phyloP scores from a whole-genome alignment of 495 filamentous ascomycete genomes.

The Penicillium ucsense region DNA sequence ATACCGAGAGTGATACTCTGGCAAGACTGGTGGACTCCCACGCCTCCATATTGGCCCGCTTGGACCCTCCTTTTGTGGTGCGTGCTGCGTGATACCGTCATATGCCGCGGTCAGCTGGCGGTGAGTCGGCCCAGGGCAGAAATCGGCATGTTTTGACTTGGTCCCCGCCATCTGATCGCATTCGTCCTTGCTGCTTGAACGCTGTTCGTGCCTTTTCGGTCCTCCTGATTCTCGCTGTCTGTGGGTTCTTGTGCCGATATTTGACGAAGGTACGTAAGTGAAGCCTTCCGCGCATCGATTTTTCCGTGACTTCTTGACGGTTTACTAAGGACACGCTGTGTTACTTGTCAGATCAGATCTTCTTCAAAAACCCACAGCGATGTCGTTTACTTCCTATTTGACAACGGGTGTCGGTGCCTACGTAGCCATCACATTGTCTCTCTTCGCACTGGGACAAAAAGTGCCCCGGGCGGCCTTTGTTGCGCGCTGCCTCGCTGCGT shows the following conservation, averaged over 20 bases:
- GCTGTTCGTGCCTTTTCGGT: background rate
- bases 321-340: no score
- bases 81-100: slow-evolving; percentile 11
- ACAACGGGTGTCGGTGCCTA: slow-evolving; percentile 46
- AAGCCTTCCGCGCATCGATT: no score
- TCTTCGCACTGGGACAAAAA: slow-evolving; percentile 48
- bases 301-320: no score
- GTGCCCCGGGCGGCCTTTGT: slow-evolving; percentile 53
- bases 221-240: background rate
- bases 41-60: background rate
- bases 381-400: slow-evolving; percentile 38
- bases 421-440: slow-evolving; percentile 42
- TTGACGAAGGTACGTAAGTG: no score
- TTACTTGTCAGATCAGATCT: background rate
- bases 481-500: slow-evolving; percentile 63
- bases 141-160: slow-evolving; percentile 8
- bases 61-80: background rate
- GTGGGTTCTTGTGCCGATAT: no score
- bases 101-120: slow-evolving; percentile 17
- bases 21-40: background rate
- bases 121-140: slow-evolving; percentile 16
- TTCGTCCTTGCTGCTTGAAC: slow-evolving; percentile 4
- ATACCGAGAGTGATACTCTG: background rate
- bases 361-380: slow-evolving; percentile 11
- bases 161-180: slow-evolving; percentile 5